Evolutionary conservation across 225 moss, liverwort and hornwort species (phyloP).

Genomic region (Lunularia cruciata): DNA sequence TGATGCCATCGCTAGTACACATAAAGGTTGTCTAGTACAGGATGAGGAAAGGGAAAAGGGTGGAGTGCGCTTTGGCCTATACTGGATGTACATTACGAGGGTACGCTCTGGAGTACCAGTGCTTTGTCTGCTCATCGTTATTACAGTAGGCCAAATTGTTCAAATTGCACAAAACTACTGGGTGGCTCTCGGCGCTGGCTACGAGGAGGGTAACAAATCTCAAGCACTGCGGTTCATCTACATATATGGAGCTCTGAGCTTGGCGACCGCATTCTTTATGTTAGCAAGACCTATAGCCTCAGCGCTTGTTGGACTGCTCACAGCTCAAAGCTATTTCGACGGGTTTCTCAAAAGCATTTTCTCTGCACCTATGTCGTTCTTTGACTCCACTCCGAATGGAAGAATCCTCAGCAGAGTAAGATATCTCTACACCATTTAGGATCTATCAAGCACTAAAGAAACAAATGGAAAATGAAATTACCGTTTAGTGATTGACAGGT

Average conservation of each 20-base stretch:
- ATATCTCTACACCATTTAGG: no score
- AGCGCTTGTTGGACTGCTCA: slow-evolving; percentile 24
- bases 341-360: slow-evolving; percentile 44
- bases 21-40: no score
- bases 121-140: slow-evolving; percentile 27
- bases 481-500: background rate
- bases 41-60: slow-evolving; percentile 47
- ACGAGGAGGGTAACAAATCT: background rate
- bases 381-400: slow-evolving; percentile 52
- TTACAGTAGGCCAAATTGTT: slow-evolving; percentile 35
- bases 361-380: slow-evolving; percentile 54
- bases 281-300: slow-evolving; percentile 27
- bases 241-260: slow-evolving; percentile 32
- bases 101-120: slow-evolving; percentile 33
- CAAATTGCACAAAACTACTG: slow-evolving; percentile 44
- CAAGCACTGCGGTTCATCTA: slow-evolving; percentile 30
- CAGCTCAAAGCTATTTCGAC: slow-evolving; percentile 38
- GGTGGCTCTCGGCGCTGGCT: slow-evolving; percentile 28
- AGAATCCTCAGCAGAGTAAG: slow-evolving; percentile 54
- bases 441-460: no score
- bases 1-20: no score
- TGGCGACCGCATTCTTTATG: slow-evolving; percentile 26
- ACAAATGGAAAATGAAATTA: no score
- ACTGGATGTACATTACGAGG: slow-evolving; percentile 47
- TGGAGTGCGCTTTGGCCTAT: slow-evolving; percentile 32